A percentile compares a stretch with the other conserved stretches of the same genome.
Evolutionary conservation across 1,284 basidiomycete genomes (phyloP).

Genomic region (Moesziomyces aphidis): DNA sequence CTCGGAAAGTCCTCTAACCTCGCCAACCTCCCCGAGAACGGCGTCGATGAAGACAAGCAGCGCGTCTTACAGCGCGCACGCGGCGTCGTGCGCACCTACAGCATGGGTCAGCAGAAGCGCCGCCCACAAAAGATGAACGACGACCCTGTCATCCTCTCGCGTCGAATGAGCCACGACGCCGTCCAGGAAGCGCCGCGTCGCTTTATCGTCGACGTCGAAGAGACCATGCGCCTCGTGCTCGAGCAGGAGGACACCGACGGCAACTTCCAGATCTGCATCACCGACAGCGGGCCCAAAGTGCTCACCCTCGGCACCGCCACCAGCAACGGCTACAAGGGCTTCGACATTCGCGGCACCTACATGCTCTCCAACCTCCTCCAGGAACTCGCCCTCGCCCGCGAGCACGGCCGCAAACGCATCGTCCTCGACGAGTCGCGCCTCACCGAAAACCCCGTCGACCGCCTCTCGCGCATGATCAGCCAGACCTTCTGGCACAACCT

Average conservation of each 20-base stretch:
- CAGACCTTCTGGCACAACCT: slow-evolving; percentile 98
- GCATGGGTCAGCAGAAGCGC: slow-evolving; percentile 64
- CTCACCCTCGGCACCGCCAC: slow-evolving; percentile 95
- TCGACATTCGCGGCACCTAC: slow-evolving; percentile 80
- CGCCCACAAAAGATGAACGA: slow-evolving; percentile 59
- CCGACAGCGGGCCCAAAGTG: slow-evolving; percentile 95
- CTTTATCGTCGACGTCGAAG: slow-evolving; percentile 98
- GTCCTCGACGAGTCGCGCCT: slow-evolving; percentile 96
- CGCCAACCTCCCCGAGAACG: slow-evolving; percentile 8
- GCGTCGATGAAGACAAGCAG: slow-evolving; percentile 27
- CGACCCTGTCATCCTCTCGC: slow-evolving; percentile 60
- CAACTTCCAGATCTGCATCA: slow-evolving; percentile 94
- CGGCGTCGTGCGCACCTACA: slow-evolving; percentile 63
- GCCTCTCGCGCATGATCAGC: slow-evolving; percentile 96
- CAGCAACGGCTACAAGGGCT: slow-evolving; percentile 87
- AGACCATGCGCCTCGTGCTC: slow-evolving; percentile 93
- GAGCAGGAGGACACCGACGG: slow-evolving; percentile 98
- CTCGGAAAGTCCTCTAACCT: slow-evolving; percentile 19
- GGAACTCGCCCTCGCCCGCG: slow-evolving; percentile 95
- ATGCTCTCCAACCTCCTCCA: slow-evolving; percentile 99
- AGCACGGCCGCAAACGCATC: slow-evolving; percentile 93
- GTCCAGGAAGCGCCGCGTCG: slow-evolving; percentile 69
- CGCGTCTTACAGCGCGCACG: slow-evolving; percentile 39
- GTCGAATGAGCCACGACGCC: slow-evolving; percentile 68
- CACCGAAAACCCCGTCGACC: slow-evolving; percentile 96